Evolutionary conservation across 2,329 filamentous ascomycete genomes (phyloP).

Genomic region (Lachnellula cervina): DNA sequence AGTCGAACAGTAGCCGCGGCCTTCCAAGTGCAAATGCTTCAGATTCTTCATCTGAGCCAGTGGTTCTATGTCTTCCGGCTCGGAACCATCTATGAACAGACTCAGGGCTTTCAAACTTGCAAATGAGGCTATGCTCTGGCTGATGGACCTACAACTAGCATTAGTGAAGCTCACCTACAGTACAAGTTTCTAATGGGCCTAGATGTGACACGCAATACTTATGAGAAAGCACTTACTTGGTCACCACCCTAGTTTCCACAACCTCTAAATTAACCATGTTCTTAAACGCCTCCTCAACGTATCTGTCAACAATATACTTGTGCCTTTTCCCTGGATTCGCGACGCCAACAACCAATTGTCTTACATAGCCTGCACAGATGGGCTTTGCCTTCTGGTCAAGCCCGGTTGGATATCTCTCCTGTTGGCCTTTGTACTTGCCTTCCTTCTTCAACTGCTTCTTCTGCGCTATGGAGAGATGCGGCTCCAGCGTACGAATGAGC

Average conservation of each 20-base stretch:
- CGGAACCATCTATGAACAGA: background rate
- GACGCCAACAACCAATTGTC: background rate
- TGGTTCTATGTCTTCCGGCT: background rate
- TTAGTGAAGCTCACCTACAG: background rate
- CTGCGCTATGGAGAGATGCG: slow-evolving; percentile 2
- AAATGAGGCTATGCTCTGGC: slow-evolving; percentile 1
- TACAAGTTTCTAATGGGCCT: background rate
- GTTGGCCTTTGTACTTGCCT: slow-evolving; percentile 4
- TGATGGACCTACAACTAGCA: background rate
- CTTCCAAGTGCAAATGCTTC: background rate
- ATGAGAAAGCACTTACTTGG: background rate
- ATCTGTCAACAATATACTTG: slow-evolving; percentile 3
- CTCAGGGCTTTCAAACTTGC: slow-evolving; percentile 3
- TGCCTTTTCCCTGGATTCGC: slow-evolving; percentile 2
- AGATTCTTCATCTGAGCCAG: background rate
- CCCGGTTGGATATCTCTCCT: background rate
- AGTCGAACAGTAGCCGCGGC: background rate
- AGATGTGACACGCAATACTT: too few relatives aligned
- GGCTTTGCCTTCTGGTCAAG: slow-evolving; percentile 5
- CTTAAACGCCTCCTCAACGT: slow-evolving; percentile 6
- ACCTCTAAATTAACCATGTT: slow-evolving; percentile 6
- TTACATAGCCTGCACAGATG: slow-evolving; percentile 2
- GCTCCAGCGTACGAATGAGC: slow-evolving; percentile 5
- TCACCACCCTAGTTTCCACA: slow-evolving; percentile 2
- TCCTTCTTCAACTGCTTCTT: slow-evolving; percentile 6